phyloP scores from a whole-genome alignment of 441 rosid genomes.

The Dalechampia spathulata region DNA sequence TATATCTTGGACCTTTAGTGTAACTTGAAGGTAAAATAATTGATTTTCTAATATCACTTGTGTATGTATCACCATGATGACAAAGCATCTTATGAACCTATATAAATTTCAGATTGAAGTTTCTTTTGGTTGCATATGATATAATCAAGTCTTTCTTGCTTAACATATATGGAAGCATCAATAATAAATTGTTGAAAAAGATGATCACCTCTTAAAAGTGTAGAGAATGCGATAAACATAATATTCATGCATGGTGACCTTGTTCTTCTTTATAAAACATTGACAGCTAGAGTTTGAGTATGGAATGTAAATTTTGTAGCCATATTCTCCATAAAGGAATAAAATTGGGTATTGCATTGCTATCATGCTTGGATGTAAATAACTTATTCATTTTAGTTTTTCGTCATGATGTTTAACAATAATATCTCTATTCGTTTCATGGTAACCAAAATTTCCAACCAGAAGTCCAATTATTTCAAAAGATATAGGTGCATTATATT shows the following conservation, averaged over 20 bases:
- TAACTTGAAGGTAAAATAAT: not conserved
- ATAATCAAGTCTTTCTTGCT: not conserved
- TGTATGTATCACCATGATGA: not conserved
- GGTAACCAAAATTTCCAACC: not conserved
- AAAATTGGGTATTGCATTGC: not conserved
- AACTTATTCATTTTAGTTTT: not conserved
- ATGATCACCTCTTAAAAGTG: not conserved
- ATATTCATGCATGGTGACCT: not conserved
- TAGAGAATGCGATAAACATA: not conserved
- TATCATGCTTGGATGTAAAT: not conserved
- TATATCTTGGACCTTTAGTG: not conserved
- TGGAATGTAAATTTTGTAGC: not conserved
- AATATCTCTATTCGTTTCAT: not conserved
- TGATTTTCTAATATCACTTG: rapidly evolving
- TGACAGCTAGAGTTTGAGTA: not conserved
- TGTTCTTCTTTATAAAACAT: not conserved
- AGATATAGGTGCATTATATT: not conserved
- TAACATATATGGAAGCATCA: not conserved
- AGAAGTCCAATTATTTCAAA: not conserved
- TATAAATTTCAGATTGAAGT: not conserved
- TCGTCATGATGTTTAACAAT: not conserved
- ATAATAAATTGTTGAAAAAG: not conserved
- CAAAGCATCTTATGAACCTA: not conserved
- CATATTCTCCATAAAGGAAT: not conserved
- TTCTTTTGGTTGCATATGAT: not conserved